Evolutionary conservation across 2,329 filamentous ascomycete genomes (phyloP), one percentile per base, ranked within the genome.

Genomic region (Fusarium miscanthi): DNA sequence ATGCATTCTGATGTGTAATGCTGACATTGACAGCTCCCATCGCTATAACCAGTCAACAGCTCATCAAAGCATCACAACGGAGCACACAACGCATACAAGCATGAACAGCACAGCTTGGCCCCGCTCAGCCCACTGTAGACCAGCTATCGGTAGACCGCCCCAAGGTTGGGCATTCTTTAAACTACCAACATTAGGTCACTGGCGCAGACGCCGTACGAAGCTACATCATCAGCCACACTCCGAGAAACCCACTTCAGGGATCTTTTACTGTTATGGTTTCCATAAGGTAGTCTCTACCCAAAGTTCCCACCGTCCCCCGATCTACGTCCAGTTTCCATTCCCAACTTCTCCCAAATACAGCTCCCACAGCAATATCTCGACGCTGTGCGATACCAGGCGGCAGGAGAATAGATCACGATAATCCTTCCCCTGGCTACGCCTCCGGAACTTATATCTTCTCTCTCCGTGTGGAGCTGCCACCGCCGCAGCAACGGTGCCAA

Each of bases 401-500:
- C 54, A 54, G 57, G 63, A 48, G 56, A 30, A 59, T 42, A 53
- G 23, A 19, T 42, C n/a, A 54, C 43, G 31, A 51, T 40, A 52
- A 52, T 54, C 38, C 43, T 35, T 51, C 48, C 59, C 51, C 51
- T 57, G 40, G 49, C 65, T 76, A 59, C 69, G 42, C 67, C 54
- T 67, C 68, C 68, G 67, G 62, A 73, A 62, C 59, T 64, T 63
- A 63, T 60, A 58, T 66, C 53, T 62, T 63, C 35, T 62, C 59
- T 63, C 65, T 48, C 49, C 61, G 48, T 75, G 73, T 74, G 70
- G 77, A 79, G 76, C 77, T 79, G 68, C 74, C 66, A 74, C 73
- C 67, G 69, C 70, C 73, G 74, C 74, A 78, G 74, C 74, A 78
- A 75, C 73, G 66, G 70, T 74, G 73, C 74, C 73, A 78, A 77